Conservation (phyloP, 2,329 filamentous ascomycete genomes). For the Metarhizium robertsii region DNA sequence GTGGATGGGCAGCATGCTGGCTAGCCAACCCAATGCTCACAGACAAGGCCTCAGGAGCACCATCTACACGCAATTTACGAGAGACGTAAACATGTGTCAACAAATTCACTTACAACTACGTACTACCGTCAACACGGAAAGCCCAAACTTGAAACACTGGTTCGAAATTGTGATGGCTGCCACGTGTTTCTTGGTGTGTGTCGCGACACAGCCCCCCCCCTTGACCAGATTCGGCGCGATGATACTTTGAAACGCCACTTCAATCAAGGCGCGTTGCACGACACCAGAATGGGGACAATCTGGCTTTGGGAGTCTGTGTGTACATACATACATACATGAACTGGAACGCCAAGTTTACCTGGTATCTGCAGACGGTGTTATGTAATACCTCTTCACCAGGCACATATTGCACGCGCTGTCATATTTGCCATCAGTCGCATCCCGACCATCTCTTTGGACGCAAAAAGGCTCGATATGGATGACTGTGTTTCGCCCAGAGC, state of each 20-base stretch:
- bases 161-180: neutral
- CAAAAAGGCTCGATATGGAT: neutral
- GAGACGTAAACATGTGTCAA: too few relatives aligned
- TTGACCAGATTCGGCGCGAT: neutral
- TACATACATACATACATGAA: neutral
- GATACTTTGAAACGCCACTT: neutral
- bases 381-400: too few relatives aligned
- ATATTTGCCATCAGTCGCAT: neutral
- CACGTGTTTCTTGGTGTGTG: neutral
- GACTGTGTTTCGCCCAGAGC: neutral
- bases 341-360: too few relatives aligned
- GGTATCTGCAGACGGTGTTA: too few relatives aligned
- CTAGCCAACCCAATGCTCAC: too few relatives aligned
- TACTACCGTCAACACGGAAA: too few relatives aligned
- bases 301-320: neutral
- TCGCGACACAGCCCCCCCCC: neutral
- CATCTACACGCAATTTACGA: too few relatives aligned
- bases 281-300: neutral
- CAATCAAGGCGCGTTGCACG: neutral
- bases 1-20: too few relatives aligned
- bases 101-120: too few relatives aligned
- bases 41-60: too few relatives aligned
- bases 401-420: too few relatives aligned
- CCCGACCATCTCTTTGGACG: neutral
- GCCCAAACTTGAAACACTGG: neutral